Percentiles rank a stretch among this genome's conserved stretches.
Conservation (phyloP, 2,329 filamentous ascomycete genomes). For the Fusarium euwallaceae region DNA sequence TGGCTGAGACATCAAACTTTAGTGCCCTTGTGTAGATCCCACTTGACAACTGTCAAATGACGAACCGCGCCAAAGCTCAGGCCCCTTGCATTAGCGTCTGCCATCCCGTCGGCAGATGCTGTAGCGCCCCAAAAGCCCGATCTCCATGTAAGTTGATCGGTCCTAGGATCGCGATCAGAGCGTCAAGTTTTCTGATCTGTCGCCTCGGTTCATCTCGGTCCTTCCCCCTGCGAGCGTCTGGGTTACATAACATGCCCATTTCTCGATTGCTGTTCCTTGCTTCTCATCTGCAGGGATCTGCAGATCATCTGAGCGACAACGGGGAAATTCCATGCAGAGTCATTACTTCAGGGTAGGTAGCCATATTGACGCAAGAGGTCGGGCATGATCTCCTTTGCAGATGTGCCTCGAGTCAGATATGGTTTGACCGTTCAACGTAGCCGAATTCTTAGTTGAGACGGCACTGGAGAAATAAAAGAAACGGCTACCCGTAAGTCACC, state of each 20-base stretch:
- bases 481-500: not conserved
- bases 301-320: not conserved
- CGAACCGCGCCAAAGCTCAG: not conserved
- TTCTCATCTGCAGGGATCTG: not conserved
- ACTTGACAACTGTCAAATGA: constrained; percentile 3
- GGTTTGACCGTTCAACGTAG: not conserved
- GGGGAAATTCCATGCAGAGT: not conserved
- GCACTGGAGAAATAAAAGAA: not conserved
- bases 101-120: not conserved
- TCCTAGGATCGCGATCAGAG: not conserved
- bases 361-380: not conserved
- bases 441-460: not conserved
- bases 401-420: not conserved
- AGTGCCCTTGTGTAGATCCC: not conserved
- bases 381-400: not conserved
- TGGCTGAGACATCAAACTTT: not conserved
- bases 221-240: not conserved
- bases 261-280: not conserved
- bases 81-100: constrained; percentile 3
- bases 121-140: not conserved
- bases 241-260: not conserved
- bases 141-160: not conserved
- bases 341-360: not conserved
- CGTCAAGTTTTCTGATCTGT: not conserved
- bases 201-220: not conserved